phyloP scores from a whole-genome alignment of 2,329 filamentous ascomycete genomes.

The Myriosclerotinia duriaeana region DNA sequence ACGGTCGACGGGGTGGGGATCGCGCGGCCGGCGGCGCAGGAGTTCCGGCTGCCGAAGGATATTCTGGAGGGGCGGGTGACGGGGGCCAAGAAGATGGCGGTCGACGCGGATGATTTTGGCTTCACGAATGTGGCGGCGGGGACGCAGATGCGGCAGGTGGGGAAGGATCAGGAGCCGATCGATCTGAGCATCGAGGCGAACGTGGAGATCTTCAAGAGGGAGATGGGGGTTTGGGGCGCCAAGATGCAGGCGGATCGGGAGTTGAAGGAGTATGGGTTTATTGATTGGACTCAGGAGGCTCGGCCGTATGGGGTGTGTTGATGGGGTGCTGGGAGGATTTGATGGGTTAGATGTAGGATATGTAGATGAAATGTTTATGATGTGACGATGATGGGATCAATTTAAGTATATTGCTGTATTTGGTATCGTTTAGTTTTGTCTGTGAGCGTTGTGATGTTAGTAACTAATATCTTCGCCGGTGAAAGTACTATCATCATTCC shows the following conservation, averaged over 20 bases:
- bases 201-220: constrained; percentile 48
- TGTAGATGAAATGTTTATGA: background rate
- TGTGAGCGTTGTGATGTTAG: too few species aligned
- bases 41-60: constrained; percentile 45
- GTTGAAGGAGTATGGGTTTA: constrained; percentile 46
- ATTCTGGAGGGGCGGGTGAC: constrained; percentile 47
- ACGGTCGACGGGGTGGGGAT: constrained; percentile 52
- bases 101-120: constrained; percentile 54
- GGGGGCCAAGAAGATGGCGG: constrained; percentile 49
- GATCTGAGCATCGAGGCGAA: constrained; percentile 52
- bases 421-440: too few species aligned
- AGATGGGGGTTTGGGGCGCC: constrained; percentile 47
- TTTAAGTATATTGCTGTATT: too few species aligned
- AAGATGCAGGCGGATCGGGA: constrained; percentile 44
- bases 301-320: constrained; percentile 28
- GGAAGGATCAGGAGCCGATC: constrained; percentile 53
- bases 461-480: too few species aligned
- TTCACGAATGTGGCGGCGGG: constrained; percentile 32
- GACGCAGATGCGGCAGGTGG: constrained; percentile 45
- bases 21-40: constrained; percentile 48
- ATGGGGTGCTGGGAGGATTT: background rate
- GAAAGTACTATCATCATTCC: too few species aligned
- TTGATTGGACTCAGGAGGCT: constrained; percentile 41
- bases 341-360: background rate
- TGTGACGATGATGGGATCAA: background rate